Evolutionary conservation across 2,329 filamentous ascomycete genomes (phyloP), one percentile per base, ranked within the genome.

Genomic region (Colletotrichum limetticola): DNA sequence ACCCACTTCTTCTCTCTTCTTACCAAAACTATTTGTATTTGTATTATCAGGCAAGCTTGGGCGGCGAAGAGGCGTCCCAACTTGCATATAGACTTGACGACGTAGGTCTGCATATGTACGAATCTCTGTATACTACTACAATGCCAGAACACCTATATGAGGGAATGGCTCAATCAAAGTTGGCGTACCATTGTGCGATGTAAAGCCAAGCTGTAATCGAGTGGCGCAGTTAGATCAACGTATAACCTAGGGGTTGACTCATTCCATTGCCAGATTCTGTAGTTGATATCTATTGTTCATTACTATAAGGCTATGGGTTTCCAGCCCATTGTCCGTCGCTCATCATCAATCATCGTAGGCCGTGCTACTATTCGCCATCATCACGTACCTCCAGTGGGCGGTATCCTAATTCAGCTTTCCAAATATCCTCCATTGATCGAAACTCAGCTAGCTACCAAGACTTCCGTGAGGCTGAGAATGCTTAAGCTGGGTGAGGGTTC

Each of bases 81-180:
- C 70, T 71, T 72, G 74, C 71, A 68, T 74, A 72, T 75, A 75
- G 74, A 75, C 71, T 74, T 62, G 65, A 65, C 42, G 71, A 68
- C 46, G 64, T 58, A 57, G 60, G 74, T 64, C 63, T 74, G 59
- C 71, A 68, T 64, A 64, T 72, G 65, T 70, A 74, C 61, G 65
- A 75, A 74, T 56, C 65, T 66, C 30, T 75, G 74, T 75, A 75
- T 72, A 75, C 65, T 75, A 75, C 72, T 61, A 66, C 71, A 70
- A 52, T 58, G 42, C 63, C 62, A 64, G 72, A 57, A 65, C n/a
- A 58, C 35, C 56, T 61, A 16, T 56, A 57, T n/a, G 66, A 57
- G 35, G 42, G 58, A 26, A 22, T 52, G n/a, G 56, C 56, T 24
- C n/a, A 35, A 53, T 49, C 60, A 62, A 49, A 37, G 11, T 49